phyloP scores from a whole-genome alignment of 1,284 basidiomycete genomes.

The Ganoderma boninense region DNA sequence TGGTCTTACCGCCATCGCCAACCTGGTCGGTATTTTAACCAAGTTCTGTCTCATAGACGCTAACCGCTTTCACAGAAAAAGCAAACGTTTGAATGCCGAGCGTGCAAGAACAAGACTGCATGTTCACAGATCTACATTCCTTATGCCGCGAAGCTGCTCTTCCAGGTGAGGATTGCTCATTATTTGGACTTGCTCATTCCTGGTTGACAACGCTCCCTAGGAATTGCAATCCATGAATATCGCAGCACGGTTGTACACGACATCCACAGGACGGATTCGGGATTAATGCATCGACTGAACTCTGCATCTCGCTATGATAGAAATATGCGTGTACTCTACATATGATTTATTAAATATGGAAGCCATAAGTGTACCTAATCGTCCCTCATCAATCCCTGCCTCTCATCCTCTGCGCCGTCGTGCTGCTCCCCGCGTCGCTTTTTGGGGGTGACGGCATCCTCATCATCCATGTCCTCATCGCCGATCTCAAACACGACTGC shows the following conservation, averaged over 20 bases:
- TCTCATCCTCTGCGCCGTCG: slow-evolving; percentile 59
- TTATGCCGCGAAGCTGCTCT: slow-evolving; percentile 90
- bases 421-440: slow-evolving; percentile 59
- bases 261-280: slow-evolving; percentile 83
- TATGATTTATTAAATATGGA: slow-evolving; percentile 47
- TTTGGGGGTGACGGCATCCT: slow-evolving; percentile 54
- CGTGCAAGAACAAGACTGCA: slow-evolving; percentile 96
- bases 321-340: slow-evolving; percentile 59
- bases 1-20: slow-evolving; percentile 94
- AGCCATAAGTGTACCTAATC: slow-evolving; percentile 40
- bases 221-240: slow-evolving; percentile 94
- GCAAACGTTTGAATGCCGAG: slow-evolving; percentile 88
- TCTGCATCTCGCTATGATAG: slow-evolving; percentile 26
- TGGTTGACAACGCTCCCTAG: slow-evolving; percentile 44
- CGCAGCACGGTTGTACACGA: slow-evolving; percentile 83
- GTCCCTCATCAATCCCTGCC: slow-evolving; percentile 67
- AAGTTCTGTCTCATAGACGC: slow-evolving; percentile 9
- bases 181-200: no score
- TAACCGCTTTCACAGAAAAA: slow-evolving; percentile 66
- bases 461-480: slow-evolving; percentile 81
- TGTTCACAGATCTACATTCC: slow-evolving; percentile 92
- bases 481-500: slow-evolving; percentile 93
- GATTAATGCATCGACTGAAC: slow-evolving; percentile 51
- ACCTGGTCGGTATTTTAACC: slow-evolving; percentile 65
- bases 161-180: slow-evolving; percentile 69